Evolutionary conservation across 2,329 filamentous ascomycete species (phyloP).

Genomic region (Talaromyces sp.): DNA sequence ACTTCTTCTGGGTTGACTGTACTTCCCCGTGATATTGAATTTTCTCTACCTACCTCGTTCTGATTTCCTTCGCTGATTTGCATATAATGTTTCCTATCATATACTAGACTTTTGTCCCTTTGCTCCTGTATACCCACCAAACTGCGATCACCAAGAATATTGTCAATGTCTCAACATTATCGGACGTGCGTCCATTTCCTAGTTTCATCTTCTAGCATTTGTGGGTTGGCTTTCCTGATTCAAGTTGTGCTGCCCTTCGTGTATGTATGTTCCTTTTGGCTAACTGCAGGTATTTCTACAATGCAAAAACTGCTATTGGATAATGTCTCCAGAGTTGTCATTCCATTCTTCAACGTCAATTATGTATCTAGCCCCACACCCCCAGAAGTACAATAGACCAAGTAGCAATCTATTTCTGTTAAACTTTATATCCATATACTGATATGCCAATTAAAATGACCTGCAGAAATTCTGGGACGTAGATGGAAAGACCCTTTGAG

Average conservation of each 20-base stretch:
- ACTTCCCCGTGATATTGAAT: no score
- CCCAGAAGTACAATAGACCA: background rate
- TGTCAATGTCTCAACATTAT: background rate
- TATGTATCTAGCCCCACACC: background rate
- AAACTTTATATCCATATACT: background rate
- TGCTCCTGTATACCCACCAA: conserved; percentile 6
- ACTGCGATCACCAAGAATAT: background rate
- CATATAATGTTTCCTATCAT: background rate
- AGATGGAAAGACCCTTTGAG: background rate
- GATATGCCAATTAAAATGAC: background rate
- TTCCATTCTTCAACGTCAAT: background rate
- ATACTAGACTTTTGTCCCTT: conserved; percentile 2
- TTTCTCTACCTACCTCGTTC: background rate
- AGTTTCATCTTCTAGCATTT: background rate
- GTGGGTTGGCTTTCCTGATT: background rate
- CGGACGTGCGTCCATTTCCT: background rate
- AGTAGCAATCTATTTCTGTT: background rate
- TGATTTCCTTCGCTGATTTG: background rate
- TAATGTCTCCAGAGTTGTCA: background rate
- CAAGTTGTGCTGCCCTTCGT: background rate
- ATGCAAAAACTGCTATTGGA: background rate
- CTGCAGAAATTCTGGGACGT: background rate
- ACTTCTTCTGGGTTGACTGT: background rate
- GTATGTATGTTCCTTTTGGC: background rate
- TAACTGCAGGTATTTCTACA: background rate